Conservation (phyloP, 2,329 filamentous ascomycete genomes). For the Penicillium expansum region DNA sequence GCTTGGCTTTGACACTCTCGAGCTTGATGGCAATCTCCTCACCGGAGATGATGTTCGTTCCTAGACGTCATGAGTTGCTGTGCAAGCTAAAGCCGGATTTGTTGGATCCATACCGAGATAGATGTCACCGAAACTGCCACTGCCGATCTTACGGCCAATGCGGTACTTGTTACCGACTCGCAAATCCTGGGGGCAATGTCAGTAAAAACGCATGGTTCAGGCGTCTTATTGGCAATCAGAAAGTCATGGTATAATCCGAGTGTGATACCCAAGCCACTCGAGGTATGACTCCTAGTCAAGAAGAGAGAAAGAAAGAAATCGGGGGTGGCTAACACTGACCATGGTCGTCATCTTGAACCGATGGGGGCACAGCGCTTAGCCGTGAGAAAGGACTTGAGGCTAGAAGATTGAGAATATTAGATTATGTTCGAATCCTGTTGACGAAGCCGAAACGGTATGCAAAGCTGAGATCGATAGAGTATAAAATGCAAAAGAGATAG, state of each 20-base stretch:
- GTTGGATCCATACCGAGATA: slow-evolving; percentile 66
- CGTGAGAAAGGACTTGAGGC: slow-evolving; percentile 22
- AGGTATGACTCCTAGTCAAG: not conserved
- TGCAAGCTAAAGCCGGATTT: not conserved
- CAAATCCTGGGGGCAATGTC: slow-evolving; percentile 70
- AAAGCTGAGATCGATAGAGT: slow-evolving; percentile 4
- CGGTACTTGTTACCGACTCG: slow-evolving; percentile 99
- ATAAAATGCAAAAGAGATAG: slow-evolving; percentile 3
- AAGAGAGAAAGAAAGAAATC: not conserved
- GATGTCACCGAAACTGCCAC: slow-evolving; percentile 96
- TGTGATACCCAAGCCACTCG: not conserved
- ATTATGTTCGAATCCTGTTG: not conserved
- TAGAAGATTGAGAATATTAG: slow-evolving; percentile 11
- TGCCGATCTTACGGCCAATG: slow-evolving; percentile 98
- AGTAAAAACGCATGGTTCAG: slow-evolving; percentile 7
- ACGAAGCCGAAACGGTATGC: not conserved
- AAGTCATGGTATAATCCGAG: not conserved
- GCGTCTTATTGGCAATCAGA: not conserved
- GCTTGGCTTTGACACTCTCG: slow-evolving; percentile 98
- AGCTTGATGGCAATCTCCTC: slow-evolving; percentile 99
- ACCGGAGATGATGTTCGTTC: slow-evolving; percentile 98
- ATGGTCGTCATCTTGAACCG: slow-evolving; percentile 39
- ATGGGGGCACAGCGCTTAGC: slow-evolving; percentile 31
- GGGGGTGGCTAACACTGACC: slow-evolving; percentile 27
- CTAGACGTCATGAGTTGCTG: slow-evolving; percentile 44